Evolutionary conservation across 202 grass and related monocot genomes (phyloP), one percentile per base, ranked within the genome.

Genomic region (Carex arenaria): DNA sequence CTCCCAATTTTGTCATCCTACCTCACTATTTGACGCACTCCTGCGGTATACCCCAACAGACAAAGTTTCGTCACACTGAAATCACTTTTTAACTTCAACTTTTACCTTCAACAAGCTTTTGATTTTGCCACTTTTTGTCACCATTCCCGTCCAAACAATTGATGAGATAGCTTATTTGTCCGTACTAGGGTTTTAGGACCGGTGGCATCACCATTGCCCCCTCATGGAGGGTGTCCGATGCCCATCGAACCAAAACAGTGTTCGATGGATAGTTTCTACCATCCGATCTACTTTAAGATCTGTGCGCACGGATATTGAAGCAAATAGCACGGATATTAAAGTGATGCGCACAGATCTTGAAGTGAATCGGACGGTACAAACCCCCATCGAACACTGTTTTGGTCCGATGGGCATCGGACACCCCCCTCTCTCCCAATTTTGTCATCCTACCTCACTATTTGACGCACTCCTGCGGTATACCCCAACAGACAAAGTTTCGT

Each of bases 181-280:
- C 26, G 23, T 77, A 18, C 72, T 77, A 77, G 72, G 52, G 72
- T 77, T 77, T 77, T 47, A 76, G 72, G 26, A 76, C 23, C 30
- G 49, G 40, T 30, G 23, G 23, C 19, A 28, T 77, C 72, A 7
- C 52, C 52, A 57, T 57, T 77, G 49, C 72, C 15, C 1, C 10
- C 11, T 56, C 72, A n/a, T 56, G 51, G 51, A 56, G 26, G n/a
- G n/a, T n/a, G n/a, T n/a, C n/a, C n/a, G n/a, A n/a, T n/a, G n/a
- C n/a, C n/a, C n/a, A n/a, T n/a, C n/a, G n/a, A n/a, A n/a, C n/a
- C n/a, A n/a, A n/a, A n/a, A n/a, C n/a, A n/a, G n/a, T n/a, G n/a
- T n/a, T n/a, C n/a, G n/a, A n/a, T n/a, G n/a, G n/a, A n/a, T n/a
- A n/a, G n/a, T n/a, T n/a, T n/a, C n/a, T n/a, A n/a, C n/a, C n/a